phyloP scores from a whole-genome alignment of 2,329 filamentous ascomycete species.

The Diplodia corticola region DNA sequence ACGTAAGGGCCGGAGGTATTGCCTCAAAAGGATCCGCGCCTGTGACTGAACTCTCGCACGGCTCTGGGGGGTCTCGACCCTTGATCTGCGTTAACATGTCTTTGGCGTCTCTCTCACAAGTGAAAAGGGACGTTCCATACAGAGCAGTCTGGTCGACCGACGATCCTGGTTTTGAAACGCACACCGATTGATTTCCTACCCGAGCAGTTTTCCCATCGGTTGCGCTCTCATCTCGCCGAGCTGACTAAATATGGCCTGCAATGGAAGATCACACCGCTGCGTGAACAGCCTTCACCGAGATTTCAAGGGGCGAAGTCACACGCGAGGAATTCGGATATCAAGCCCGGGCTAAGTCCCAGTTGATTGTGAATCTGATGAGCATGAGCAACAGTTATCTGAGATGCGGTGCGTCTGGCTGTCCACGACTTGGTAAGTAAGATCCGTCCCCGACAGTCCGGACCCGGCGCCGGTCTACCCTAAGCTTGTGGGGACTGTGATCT shows the following conservation, averaged over 20 bases:
- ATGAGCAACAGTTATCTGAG: not conserved
- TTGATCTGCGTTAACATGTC: not conserved
- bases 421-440: not conserved
- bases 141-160: not conserved
- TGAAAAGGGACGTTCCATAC: not conserved
- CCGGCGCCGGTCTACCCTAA: not conserved
- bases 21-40: not conserved
- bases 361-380: not conserved
- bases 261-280: too few species aligned
- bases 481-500: not conserved
- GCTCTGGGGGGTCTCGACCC: not conserved
- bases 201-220: not conserved
- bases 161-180: not conserved
- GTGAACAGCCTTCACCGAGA: too few species aligned
- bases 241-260: too few species aligned
- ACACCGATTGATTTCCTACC: not conserved
- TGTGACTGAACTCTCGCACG: not conserved
- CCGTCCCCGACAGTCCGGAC: not conserved
- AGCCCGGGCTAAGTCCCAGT: too few species aligned
- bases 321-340: not conserved
- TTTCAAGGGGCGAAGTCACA: too few species aligned
- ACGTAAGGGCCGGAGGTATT: not conserved
- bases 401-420: not conserved
- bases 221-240: not conserved
- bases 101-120: not conserved